Evolutionary conservation across 2,329 filamentous ascomycete species (phyloP), one percentile per base, ranked within the genome.

Genomic region (Chrysoporthe deuterocubensis): DNA sequence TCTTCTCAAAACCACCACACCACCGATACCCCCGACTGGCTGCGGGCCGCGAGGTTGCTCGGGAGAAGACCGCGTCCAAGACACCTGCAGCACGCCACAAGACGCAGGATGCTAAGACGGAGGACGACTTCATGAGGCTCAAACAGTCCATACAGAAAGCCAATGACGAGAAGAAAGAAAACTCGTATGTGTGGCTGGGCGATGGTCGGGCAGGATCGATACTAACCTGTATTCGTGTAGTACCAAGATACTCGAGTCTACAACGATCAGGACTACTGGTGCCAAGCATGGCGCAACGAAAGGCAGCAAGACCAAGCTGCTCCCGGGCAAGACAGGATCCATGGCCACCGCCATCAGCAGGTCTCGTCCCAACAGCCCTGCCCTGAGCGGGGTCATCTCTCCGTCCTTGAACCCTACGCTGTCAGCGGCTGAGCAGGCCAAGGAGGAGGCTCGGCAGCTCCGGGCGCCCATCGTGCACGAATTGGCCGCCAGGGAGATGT

Each of bases 401-500:
- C 87, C 87, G 0, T 81, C 82, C 2, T 75, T 84, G 14, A 84
- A 82, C 4, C 82, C 85, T 1, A 81, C 80, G 11, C 78, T 83
- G 34, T 83, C 83, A 13, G 80, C 84, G 21, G 83, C 85, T 0
- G 82, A 87, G 69, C 82, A 85, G 70, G 77, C 84, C 52, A 87
- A 87, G 75, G 85, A 84, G 63, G 82, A 83, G 69, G 68, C 71
- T 3, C 76, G 81, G 83, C 73, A 80, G 76, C 66, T 80, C 16
- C 75, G 77, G 4, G 78, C 78, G 34, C 80, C 84, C 34, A 79
- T 90, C 26, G 86, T 90, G 40, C 88, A 90, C 74, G 85, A 89
- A 71, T 78, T 90, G 26, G 88, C 88, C 43, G 82, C 85, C 7
- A 78, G 81, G 67, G 84, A 88, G 16, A 81, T 83, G 71, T 76